phyloP scores from a whole-genome alignment of 768 basidiomycete genomes.

The Agaricus blazei region DNA sequence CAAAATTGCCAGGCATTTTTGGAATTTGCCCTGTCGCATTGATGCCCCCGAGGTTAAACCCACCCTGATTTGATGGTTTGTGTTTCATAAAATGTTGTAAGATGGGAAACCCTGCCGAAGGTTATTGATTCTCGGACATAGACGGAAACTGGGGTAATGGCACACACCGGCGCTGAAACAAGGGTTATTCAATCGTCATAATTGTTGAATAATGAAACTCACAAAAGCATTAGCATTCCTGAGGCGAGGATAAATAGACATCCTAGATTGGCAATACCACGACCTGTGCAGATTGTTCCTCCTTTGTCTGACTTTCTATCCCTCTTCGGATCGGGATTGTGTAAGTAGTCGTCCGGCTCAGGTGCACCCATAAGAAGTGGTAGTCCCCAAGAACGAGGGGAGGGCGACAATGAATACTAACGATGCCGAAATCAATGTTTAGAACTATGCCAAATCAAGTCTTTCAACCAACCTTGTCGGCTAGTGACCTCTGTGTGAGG shows the following conservation, averaged over 20 bases:
- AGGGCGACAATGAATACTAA: slow-evolving; percentile 37
- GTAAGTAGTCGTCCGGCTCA: slow-evolving; percentile 62
- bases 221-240: slow-evolving; percentile 52
- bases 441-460: neutral
- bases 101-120: slow-evolving; percentile 40
- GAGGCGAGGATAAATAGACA: slow-evolving; percentile 55
- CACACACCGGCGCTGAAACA: slow-evolving; percentile 32
- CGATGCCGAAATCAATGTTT: neutral
- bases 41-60: slow-evolving; percentile 68
- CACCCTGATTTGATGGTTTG: slow-evolving; percentile 39
- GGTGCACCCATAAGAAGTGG: slow-evolving; percentile 35
- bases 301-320: slow-evolving; percentile 50
- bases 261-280: slow-evolving; percentile 65
- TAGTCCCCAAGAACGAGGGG: slow-evolving; percentile 45
- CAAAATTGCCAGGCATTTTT: slow-evolving; percentile 45
- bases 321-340: slow-evolving; percentile 55
- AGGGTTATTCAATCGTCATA: neutral
- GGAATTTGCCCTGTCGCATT: slow-evolving; percentile 70
- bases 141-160: neutral
- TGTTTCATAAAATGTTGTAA: slow-evolving; percentile 38
- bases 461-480: slow-evolving; percentile 1
- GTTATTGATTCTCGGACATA: neutral
- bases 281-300: slow-evolving; percentile 52
- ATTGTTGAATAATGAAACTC: slow-evolving; percentile 20
- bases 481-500: neutral